These are phyloP conservation scores for Phytophthora multivora DNA, from an alignment of 352 stramenopile genomes.

Conservation along the genomic window DNA sequence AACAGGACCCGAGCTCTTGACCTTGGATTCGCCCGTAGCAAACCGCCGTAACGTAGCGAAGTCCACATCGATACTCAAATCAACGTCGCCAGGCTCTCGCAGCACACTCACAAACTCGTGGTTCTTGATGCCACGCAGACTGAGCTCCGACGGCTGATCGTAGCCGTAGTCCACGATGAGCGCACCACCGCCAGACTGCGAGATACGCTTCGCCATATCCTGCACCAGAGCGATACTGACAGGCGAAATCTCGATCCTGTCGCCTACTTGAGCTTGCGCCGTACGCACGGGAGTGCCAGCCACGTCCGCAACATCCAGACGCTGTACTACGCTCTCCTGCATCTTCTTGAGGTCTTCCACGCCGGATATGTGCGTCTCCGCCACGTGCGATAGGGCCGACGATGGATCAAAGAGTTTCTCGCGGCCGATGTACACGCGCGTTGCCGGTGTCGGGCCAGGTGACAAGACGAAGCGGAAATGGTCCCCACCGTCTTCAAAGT, in stretches of 20 bases:
- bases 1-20: slow-evolving; percentile 88
- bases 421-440: slow-evolving; percentile 87
- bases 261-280: slow-evolving; percentile 64
- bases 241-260: slow-evolving; percentile 95
- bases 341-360: slow-evolving; percentile 38
- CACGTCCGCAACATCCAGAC: slow-evolving; percentile 57
- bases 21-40: slow-evolving; percentile 53
- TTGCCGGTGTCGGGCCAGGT: slow-evolving; percentile 89
- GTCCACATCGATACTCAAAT: slow-evolving; percentile 91
- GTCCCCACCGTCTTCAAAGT: slow-evolving; percentile 78
- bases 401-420: slow-evolving; percentile 80
- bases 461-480: slow-evolving; percentile 95
- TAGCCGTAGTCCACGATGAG: slow-evolving; percentile 96
- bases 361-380: slow-evolving; percentile 31
- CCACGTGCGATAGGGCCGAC: slow-evolving; percentile 28
- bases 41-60: slow-evolving; percentile 84
- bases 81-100: slow-evolving; percentile 91
- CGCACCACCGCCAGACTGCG: slow-evolving; percentile 82
- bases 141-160: slow-evolving; percentile 89
- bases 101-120: slow-evolving; percentile 95
- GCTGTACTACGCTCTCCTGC: slow-evolving; percentile 32
- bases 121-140: slow-evolving; percentile 93
- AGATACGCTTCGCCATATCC: slow-evolving; percentile 91
- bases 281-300: slow-evolving; percentile 52
- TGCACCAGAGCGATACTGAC: slow-evolving; percentile 91